Evolutionary conservation across 108 stramenopile species (phyloP), one percentile per base, ranked within the genome.

Genomic region (Tribonema minus): DNA sequence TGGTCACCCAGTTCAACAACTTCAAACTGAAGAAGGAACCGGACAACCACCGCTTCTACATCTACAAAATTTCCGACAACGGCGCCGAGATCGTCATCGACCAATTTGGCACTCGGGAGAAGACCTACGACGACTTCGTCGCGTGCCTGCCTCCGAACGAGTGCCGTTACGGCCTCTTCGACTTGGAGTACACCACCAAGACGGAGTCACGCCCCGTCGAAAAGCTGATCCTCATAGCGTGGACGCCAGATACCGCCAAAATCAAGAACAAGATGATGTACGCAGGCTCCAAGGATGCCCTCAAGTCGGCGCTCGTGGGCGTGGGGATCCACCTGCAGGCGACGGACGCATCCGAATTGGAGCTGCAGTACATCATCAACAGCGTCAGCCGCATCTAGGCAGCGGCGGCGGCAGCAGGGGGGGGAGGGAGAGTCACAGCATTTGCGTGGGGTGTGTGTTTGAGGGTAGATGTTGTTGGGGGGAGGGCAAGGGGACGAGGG

Each of bases 261-360:
- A 84, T 97, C 65, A 85, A 91, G 74, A 63, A 86, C 65, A 97
- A 97, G 87, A 97, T 97, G 96, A 75, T 95, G 58, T 97, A 95
- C 88, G 83, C 89, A 71, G 93, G 91, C 31, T 91, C 91, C 46
- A 97, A 97, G 87, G 94, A 97, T 71, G 91, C 91, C 37, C 82
- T 95, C 74, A 80, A 80, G 69, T 46, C 61, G 1, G 79, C 70
- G 4, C 61, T 80, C 37, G 58, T 71, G 29, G 79, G 79, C 27
- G 62, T 80, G 28, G 79, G 79, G 33, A 64, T 80, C 62, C 79
- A 80, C 64, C 46, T 80, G 23, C 68, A 80, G 68, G 79, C 79
- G 9, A 80, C 79, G 36, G 79, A 80, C 68, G 39, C 62, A 69
- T 61, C 69, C n/a, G 79, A 80, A 62, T 69, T 80, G 23, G 79